phyloP scores from a whole-genome alignment of 139 green algal species.

The Eudorina sp. region DNA sequence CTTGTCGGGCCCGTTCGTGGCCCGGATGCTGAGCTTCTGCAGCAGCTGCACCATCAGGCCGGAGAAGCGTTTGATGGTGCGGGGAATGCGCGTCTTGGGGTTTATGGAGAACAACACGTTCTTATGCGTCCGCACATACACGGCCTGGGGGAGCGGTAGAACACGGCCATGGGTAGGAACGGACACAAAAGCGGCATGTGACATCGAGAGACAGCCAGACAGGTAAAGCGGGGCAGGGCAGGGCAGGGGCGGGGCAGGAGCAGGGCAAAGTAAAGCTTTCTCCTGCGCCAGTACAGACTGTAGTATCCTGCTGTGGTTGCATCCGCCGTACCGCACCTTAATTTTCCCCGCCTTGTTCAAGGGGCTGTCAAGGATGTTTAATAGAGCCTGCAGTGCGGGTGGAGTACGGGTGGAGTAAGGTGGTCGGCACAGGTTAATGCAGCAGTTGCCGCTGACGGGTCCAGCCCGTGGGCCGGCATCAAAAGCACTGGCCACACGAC shows the following conservation, averaged over 20 bases:
- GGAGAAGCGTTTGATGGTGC: conserved; percentile 96
- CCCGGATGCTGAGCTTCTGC: conserved; percentile 97
- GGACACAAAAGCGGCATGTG: too few species aligned
- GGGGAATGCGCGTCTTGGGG: conserved; percentile 89
- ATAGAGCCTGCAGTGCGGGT: conserved; percentile 78
- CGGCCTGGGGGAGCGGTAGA: conserved; percentile 52
- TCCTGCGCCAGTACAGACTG: too few species aligned
- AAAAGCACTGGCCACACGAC: too few species aligned
- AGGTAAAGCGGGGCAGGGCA: too few species aligned
- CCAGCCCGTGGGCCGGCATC: too few species aligned
- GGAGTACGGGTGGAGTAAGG: not conserved
- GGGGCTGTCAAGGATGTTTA: conserved; percentile 95
- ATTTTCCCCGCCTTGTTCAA: conserved; percentile 95
- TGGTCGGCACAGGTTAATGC: not conserved
- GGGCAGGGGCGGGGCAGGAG: too few species aligned
- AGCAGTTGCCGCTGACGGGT: too few species aligned
- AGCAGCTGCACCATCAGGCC: conserved; percentile 97
- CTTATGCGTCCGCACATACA: conserved; percentile 93
- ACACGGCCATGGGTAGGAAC: not conserved
- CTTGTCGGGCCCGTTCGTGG: conserved; percentile 96
- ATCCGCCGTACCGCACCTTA: conserved; percentile 73
- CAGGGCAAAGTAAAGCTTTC: too few species aligned
- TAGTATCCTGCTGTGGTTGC: too few species aligned
- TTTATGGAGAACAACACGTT: conserved; percentile 96
- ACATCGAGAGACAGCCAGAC: too few species aligned